Conservation (phyloP, 2,329 filamentous ascomycete species). For the Camillea tinctor region DNA sequence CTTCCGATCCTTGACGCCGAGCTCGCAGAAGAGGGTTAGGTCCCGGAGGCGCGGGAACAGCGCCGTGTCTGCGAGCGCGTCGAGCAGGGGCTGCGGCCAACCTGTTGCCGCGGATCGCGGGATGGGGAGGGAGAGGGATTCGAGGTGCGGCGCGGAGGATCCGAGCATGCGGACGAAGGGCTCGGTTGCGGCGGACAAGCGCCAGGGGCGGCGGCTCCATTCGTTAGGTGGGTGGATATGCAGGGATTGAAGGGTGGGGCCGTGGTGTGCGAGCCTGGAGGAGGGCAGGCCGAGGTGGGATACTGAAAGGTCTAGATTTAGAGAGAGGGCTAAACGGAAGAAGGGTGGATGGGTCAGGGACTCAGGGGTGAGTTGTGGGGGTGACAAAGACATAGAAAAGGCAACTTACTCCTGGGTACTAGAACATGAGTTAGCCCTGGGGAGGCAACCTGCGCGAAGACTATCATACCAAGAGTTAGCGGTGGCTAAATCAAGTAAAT, state of each 20-base stretch:
- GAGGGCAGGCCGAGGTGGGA: too few species aligned
- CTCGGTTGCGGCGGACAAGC: constrained; percentile 1
- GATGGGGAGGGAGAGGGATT: constrained; percentile 7
- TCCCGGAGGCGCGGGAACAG: constrained; percentile 6
- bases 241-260: constrained; percentile 2
- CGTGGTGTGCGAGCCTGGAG: not conserved
- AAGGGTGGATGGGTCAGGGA: too few species aligned
- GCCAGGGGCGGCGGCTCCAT: not conserved
- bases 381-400: too few species aligned
- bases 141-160: constrained; percentile 5
- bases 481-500: too few species aligned
- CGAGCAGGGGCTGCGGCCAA: constrained; percentile 10
- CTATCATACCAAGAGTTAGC: too few species aligned
- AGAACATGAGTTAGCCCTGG: too few species aligned
- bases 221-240: constrained; percentile 5
- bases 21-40: constrained; percentile 12
- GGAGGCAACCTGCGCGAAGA: too few species aligned
- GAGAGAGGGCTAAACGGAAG: too few species aligned
- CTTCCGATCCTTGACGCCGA: not conserved
- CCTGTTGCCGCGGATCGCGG: not conserved
- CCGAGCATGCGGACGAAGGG: too few species aligned
- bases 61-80: constrained; percentile 1
- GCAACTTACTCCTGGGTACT: too few species aligned
- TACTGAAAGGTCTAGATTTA: too few species aligned
- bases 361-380: too few species aligned